Evolutionary conservation across 1,139 yeast genomes (phyloP), one percentile per base, ranked within the genome.

Genomic region (Nakaseomyces sp.): DNA sequence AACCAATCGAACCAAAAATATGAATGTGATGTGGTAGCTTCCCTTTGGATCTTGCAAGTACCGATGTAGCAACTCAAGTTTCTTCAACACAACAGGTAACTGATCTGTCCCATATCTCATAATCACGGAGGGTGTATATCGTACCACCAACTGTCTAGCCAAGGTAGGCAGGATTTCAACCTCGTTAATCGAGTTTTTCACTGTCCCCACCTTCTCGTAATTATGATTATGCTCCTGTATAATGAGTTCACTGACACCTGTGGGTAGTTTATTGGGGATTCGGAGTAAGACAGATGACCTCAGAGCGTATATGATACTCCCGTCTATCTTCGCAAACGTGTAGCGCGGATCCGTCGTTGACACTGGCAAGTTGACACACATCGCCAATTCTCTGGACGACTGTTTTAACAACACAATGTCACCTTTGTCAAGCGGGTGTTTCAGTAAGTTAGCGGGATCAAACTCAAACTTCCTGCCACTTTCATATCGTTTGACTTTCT

Each of bases 61-160:
- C 45, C 78, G 66, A 58, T 81, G 85, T 22, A 81, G 53, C 3
- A 69, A 52, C 56, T 78, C 82, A 42, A 81, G 64, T 50, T 73
- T 73, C 42, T 62, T 53, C 18, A 67, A 51, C 9, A 64, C 58
- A 10, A 53, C 51, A 19, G 70, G 69, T 37, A 72, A 50, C 32
- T 56, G 51, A 3, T 54, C 46, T 64, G 71, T 67, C 1, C 74
- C 68, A 0, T 41, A 40, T 28, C 55, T 52, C 0, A 64, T 56
- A 2, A 66, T 47, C 1, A 47, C 44, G 1, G 58, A 47, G 9
- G 64, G 43, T 4, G 58, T 55, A 4, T 47, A 41, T n/a, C 60
- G 50, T 13, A 57, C 63, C 33, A 42, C 57, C 52, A 47, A 48
- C 46, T 47, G 65, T 51, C 58, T 61, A 43, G 47, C 64, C 51